Base-by-base conservation (phyloP, 164 flowering plant species). In the Cinnamomum chago region DNA sequence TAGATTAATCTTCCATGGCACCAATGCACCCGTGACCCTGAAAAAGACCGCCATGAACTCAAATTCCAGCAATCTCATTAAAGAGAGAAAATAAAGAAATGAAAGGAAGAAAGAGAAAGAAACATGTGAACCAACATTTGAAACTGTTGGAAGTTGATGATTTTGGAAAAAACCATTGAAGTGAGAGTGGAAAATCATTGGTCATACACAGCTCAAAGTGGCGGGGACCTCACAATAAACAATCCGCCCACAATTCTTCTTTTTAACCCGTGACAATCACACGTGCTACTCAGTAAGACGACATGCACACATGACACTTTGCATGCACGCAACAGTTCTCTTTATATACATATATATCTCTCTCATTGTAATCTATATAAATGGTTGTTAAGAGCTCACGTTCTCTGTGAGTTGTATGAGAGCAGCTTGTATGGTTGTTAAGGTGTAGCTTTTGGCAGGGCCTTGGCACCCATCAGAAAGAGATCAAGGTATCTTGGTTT, bases 11-110 rank as follows among this genome's bases (percentile, higher is more conserved):
- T 13, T 13, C 67, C 23, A 25, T 23, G 67, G 28, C 50, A 24
- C 50, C n/a, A 22, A 15, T 47, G 58, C 70, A 51, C 83, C 85
- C 85, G 83, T 83, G 85, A 83, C 77, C 52, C 75, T 52, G 52
- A 66, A 72, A 28, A 28, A 73, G 79, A 70, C 75, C 60, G 4
- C n/a, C 47, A 24, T 65, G 30, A 62, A 13, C 73, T 60, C 62
- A 1, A 68, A n/a, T 51, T 73, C 76, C 75, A 70, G 64, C 69
- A 71, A 15, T 15, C 3, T 2, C 15, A 17, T 20, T 40, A 28
- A 15, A 14, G 17, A 24, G 12, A 47, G n/a, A 35, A 6, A 68
- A 18, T 35, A 35, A 17, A 40, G 6, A 23, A 7, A 40, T 1
- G 50, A 47, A 20, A 28, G 55, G 5, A 3, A 13, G 50, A 27